Conservation (phyloP, 352 stramenopile genomes). For the Pythium angustatum region DNA sequence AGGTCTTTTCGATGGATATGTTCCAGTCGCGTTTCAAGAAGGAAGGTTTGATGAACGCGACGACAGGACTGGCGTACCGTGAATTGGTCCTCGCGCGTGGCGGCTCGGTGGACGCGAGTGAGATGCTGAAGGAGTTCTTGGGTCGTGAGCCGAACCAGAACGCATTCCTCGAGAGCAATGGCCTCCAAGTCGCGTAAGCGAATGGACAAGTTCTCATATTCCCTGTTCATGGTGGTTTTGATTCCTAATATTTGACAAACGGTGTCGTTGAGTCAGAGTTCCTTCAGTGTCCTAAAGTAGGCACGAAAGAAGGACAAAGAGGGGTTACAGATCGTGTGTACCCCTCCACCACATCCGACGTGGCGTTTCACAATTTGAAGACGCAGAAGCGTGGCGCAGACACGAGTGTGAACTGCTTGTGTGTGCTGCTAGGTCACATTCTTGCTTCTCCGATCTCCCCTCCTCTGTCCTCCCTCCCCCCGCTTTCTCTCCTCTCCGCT, state of each 20-base stretch:
- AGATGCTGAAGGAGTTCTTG: slow-evolving; percentile 83
- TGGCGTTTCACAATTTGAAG: slow-evolving; percentile 32
- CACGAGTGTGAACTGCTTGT: background rate
- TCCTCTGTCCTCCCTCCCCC: background rate
- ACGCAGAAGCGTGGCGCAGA: slow-evolving; percentile 12
- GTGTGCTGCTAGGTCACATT: background rate
- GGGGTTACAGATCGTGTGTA: slow-evolving; percentile 5
- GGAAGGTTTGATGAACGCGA: slow-evolving; percentile 80
- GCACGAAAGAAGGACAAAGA: no score
- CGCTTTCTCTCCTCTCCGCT: background rate
- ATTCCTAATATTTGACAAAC: no score
- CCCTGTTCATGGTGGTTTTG: no score
- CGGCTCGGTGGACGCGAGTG: slow-evolving; percentile 73
- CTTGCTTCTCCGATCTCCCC: background rate
- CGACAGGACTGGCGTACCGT: slow-evolving; percentile 79
- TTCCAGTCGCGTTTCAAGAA: slow-evolving; percentile 88
- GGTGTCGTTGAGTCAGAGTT: no score
- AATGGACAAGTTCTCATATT: no score
- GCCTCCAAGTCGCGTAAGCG: no score
- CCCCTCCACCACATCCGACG: slow-evolving; percentile 4
- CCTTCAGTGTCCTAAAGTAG: no score
- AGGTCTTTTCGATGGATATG: slow-evolving; percentile 91
- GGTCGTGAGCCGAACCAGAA: slow-evolving; percentile 74
- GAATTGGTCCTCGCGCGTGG: slow-evolving; percentile 84
- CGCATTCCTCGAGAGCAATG: slow-evolving; percentile 84